phyloP scores from a whole-genome alignment of 257 asterid genomes.

The Lantana camara region DNA sequence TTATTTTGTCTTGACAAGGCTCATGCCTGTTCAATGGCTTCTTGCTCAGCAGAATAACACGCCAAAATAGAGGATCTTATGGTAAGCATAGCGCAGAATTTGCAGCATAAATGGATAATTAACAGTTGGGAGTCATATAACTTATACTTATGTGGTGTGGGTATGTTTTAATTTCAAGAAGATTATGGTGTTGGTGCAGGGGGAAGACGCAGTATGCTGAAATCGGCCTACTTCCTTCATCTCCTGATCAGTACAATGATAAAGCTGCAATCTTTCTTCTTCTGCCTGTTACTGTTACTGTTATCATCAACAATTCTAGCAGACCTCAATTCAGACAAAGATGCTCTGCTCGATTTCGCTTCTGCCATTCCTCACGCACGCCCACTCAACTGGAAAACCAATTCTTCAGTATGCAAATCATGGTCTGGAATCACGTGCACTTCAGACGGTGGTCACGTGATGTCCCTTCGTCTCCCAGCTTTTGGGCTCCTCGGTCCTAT shows the following conservation, averaged over 20 bases:
- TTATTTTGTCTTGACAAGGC: slow-evolving; percentile 3
- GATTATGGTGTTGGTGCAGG: slow-evolving; percentile 10
- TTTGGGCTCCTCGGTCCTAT: slow-evolving; percentile 66
- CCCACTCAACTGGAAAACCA: slow-evolving; percentile 53
- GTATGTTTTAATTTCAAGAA: not conserved
- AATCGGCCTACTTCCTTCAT: slow-evolving; percentile 5
- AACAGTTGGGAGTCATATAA: too few species aligned
- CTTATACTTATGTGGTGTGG: not conserved
- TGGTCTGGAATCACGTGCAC: slow-evolving; percentile 75
- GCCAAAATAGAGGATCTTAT: not conserved
- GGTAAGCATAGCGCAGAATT: too few species aligned
- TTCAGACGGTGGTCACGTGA: slow-evolving; percentile 44
- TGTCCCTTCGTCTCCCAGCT: slow-evolving; percentile 70
- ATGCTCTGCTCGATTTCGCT: slow-evolving; percentile 73
- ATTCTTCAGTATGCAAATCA: slow-evolving; percentile 51
- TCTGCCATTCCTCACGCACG: slow-evolving; percentile 54
- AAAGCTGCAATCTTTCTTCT: slow-evolving; percentile 33
- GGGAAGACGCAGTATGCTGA: slow-evolving; percentile 9
- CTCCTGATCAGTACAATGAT: slow-evolving; percentile 23
- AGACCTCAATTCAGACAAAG: slow-evolving; percentile 63
- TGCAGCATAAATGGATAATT: too few species aligned
- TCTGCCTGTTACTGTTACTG: slow-evolving; percentile 30
- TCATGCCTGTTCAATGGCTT: not conserved
- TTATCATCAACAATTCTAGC: slow-evolving; percentile 23
- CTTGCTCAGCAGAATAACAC: not conserved